Evolutionary conservation across 257 asterid species (phyloP), one percentile per base, ranked within the genome.

Genomic region (Nicotiana paniculata): DNA sequence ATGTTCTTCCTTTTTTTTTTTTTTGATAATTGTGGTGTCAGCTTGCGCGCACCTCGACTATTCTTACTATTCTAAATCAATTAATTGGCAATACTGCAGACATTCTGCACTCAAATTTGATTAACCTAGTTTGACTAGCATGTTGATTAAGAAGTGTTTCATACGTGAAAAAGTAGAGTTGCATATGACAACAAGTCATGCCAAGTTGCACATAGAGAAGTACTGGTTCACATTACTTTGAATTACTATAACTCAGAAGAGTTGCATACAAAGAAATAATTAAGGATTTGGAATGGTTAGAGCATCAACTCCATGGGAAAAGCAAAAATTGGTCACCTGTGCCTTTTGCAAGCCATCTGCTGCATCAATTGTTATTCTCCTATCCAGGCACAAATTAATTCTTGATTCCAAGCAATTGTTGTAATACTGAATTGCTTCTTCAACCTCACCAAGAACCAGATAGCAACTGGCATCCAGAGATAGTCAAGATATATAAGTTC

Each of bases 351-450:
- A 86, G 85, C 98, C 93, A 85, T 90, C 92, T 58, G 94, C 93
- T 83, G 99, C 98, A 83, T 96, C 99, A 90, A 94, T 86, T 62
- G 88, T 86, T 81, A 93, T 74, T 88, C 92, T 93, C 89, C 99
- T 94, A 86, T 94, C 99, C 77, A 94, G 87, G 91, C 96, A 92
- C 74, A 94, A 85, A 72, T 74, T 87, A 66, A 75, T 77, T 84
- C 86, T 89, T 10, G 88, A 89, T 81, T 86, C 89, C 90, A 94
- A 89, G 90, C 97, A 93, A 79, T 86, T 86, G 58, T 75, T 82
- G 86, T 89, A 96, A 88, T 89, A 86, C 8, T 77, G 80, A 76
- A 88, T 87, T 0, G 99, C 99, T 63, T 91, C 92, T 82, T 91
- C 91, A 72, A 87, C 90, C 86, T 94, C 98, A 77, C 99, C 99